Conservation (phyloP, 371 early-diverging fungal species). For the Funneliformis caledonium region DNA sequence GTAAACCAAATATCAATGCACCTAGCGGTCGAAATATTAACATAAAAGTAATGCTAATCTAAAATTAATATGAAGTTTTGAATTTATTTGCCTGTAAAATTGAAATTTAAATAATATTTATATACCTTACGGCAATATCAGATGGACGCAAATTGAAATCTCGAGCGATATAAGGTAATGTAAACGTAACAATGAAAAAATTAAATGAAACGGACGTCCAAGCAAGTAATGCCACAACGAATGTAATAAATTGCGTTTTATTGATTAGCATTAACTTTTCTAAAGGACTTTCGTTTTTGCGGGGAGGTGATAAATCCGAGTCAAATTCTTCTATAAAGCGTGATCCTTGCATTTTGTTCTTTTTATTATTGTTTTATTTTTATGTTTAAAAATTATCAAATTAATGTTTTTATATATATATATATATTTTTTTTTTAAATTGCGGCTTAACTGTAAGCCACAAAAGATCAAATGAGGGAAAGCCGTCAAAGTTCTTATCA, state of each 20-base stretch:
- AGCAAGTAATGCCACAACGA: slow-evolving; percentile 64
- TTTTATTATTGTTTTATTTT: too few species aligned
- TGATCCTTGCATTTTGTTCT: too few species aligned
- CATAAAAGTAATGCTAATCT: slow-evolving; percentile 51
- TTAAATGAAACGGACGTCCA: slow-evolving; percentile 77
- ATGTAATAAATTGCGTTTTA: slow-evolving; percentile 52
- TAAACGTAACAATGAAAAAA: slow-evolving; percentile 67
- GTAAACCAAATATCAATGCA: slow-evolving; percentile 70
- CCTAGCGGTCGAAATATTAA: slow-evolving; percentile 72
- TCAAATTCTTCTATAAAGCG: background rate
- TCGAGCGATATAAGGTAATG: slow-evolving; percentile 55
- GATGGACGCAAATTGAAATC: slow-evolving; percentile 61
- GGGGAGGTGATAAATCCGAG: background rate
- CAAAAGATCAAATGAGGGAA: too few species aligned
- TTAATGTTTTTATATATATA: too few species aligned
- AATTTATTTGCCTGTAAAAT: slow-evolving; percentile 36
- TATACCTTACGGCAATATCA: slow-evolving; percentile 52
- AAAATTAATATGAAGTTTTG: slow-evolving; percentile 50
- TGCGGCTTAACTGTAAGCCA: too few species aligned
- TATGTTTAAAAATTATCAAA: too few species aligned
- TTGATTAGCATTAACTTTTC: slow-evolving; percentile 6
- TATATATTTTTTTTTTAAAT: too few species aligned
- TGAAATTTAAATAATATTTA: background rate
- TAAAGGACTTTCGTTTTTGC: slow-evolving; percentile 8
- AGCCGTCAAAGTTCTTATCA: too few species aligned